Evolutionary conservation across 2,329 filamentous ascomycete genomes (phyloP).

Genomic region (Diplodia seriata): DNA sequence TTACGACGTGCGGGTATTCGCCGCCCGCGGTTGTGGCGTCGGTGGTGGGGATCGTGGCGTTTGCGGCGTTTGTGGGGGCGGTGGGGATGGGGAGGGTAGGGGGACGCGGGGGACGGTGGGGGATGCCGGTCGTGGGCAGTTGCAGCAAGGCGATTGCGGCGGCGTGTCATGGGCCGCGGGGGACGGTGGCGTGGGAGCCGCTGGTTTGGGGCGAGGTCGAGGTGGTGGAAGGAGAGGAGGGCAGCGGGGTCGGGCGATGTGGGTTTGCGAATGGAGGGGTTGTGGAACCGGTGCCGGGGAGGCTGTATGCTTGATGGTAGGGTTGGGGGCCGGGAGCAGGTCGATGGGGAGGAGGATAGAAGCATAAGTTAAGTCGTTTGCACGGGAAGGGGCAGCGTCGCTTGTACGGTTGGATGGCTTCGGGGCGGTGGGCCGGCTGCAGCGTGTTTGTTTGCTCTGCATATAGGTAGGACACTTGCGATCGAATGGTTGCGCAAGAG

Average conservation of each 20-base stretch:
- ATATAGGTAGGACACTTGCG: background rate
- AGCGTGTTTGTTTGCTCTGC: background rate
- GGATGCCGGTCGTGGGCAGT: background rate
- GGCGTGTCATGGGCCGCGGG: background rate
- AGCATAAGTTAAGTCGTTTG: no score
- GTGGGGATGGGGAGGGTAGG: no score
- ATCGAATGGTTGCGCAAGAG: background rate
- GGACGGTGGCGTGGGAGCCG: background rate
- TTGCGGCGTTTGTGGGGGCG: background rate
- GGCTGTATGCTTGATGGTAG: background rate
- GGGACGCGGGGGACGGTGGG: no score
- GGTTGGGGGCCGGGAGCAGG: no score
- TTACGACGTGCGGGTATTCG: background rate
- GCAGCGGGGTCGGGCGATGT: background rate
- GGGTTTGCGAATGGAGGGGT: background rate
- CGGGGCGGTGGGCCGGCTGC: no score
- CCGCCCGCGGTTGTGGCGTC: background rate
- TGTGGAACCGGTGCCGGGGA: background rate
- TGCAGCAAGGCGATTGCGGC: background rate
- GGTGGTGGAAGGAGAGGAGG: background rate
- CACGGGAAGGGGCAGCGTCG: no score
- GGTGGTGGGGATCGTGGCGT: background rate
- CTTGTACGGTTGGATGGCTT: no score
- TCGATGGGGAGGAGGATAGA: no score
- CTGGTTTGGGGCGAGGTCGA: background rate